Conservation (phyloP, 345 rosid species). For the Garcia nutans region DNA sequence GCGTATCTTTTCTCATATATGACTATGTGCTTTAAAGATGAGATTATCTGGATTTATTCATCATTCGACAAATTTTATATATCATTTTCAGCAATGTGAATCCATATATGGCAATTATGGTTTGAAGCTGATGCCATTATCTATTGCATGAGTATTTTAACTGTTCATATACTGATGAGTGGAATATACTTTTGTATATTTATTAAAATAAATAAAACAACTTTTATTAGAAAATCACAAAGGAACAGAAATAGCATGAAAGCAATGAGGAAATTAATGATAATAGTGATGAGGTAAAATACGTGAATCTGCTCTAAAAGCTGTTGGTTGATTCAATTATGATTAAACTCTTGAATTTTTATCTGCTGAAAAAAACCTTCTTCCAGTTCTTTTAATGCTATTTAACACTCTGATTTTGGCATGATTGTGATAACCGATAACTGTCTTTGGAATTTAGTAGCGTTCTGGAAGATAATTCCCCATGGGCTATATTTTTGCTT, state of each 20-base stretch:
- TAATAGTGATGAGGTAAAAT: neutral
- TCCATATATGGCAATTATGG: neutral
- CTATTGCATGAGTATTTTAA: neutral
- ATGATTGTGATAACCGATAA: neutral
- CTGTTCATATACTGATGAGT: neutral
- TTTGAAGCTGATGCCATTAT: neutral
- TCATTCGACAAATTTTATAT: neutral
- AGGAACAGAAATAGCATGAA: neutral
- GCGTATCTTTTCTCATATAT: neutral
- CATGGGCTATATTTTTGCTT: neutral
- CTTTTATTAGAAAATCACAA: neutral
- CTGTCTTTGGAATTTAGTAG: neutral
- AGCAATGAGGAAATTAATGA: slow-evolving; percentile 5
- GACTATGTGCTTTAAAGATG: slow-evolving; percentile 4
- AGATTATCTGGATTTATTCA: slow-evolving; percentile 1
- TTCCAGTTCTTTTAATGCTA: neutral
- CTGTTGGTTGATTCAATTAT: neutral
- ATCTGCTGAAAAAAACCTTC: neutral
- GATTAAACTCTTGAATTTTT: neutral
- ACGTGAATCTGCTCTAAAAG: neutral
- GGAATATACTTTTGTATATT: neutral
- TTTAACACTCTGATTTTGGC: neutral
- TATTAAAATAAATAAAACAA: no score
- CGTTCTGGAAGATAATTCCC: neutral
- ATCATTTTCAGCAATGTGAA: neutral